Conservation (phyloP, 2,329 filamentous ascomycete genomes). For the Sporothrix phasma region DNA sequence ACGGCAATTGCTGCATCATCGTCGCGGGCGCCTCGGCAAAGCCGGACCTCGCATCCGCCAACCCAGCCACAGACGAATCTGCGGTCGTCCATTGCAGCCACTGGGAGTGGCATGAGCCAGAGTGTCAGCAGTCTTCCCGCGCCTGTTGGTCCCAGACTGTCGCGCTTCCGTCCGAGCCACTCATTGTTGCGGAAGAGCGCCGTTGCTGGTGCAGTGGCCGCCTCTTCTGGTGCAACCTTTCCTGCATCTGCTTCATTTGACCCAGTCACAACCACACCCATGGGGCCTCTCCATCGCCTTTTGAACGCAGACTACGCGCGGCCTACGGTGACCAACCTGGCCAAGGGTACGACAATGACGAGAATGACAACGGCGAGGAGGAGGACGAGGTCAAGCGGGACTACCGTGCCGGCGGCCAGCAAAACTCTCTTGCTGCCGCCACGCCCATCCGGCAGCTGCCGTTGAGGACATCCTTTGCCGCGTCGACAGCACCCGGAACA, state of each 20-base stretch:
- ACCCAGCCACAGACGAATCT: neutral
- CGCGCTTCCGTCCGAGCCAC: neutral
- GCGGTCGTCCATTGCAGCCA: neutral
- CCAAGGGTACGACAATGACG: neutral
- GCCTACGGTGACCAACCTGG: conserved; percentile 13
- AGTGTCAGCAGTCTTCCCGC: neutral
- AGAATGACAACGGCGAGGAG: neutral
- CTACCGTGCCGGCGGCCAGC: neutral
- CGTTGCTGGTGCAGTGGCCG: neutral
- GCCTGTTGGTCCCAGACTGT: neutral
- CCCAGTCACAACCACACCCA: conserved; percentile 19
- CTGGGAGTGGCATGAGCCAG: neutral
- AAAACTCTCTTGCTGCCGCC: neutral
- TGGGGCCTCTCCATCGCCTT: conserved; percentile 20
- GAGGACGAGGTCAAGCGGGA: neutral
- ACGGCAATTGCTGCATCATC: neutral
- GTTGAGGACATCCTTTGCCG: neutral
- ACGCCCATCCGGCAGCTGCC: conserved; percentile 8
- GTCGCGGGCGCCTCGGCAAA: neutral
- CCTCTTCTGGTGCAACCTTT: neutral
- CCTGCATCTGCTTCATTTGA: neutral
- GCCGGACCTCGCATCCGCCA: neutral
- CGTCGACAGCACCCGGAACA: neutral
- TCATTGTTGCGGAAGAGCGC: conserved; percentile 5
- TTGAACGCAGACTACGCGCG: conserved; percentile 20